Evolutionary conservation across 441 rosid species (phyloP), one percentile per base, ranked within the genome.

Genomic region (Aleurites moluccanus): DNA sequence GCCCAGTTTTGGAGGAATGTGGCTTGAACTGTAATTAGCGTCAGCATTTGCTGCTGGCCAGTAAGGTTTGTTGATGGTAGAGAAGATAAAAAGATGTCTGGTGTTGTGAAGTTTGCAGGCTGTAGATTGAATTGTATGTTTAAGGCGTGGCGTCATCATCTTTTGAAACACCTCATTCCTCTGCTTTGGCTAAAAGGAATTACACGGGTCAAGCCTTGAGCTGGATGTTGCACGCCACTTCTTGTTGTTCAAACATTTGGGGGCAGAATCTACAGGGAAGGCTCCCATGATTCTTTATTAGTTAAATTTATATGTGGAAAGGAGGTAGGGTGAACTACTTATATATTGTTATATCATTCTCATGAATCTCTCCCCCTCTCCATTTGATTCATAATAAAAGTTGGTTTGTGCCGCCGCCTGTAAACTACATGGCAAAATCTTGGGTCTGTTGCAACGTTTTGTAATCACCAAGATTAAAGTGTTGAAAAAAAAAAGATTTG

Each of bases 1-100:
- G 85, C 27, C 88, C 88, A 2, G 38, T 77, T 69, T 72, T 87
- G 73, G 88, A 83, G 75, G 88, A 86, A 65, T 89, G 93, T 64
- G 88, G 90, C 15, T 76, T 87, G 72, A 80, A 84, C 38, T 90
- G 92, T 82, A 75, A 77, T 70, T 70, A 70, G 18, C 25, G 28
- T 61, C 35, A 1, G 18, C 13, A 10, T 23, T 53, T 53, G 25
- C 57, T 53, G 57, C 27, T 55, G 15, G 50, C 56, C 56, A 18
- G 16, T 65, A 33, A 1, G 50, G 3, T 44, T 44, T 44, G 9
- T 45, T 45, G 50, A 25, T 69, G 61, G 20, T 35, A n/a, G 30
- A 28, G 28, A 53, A 53, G 30, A 53, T 14, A 53, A 33, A 44
- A 30, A 40, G 14, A 52, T 50, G 72, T 50, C 9, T 52, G 64